Conservation (phyloP, 2,329 filamentous ascomycete genomes). For the Nemania sp. region DNA sequence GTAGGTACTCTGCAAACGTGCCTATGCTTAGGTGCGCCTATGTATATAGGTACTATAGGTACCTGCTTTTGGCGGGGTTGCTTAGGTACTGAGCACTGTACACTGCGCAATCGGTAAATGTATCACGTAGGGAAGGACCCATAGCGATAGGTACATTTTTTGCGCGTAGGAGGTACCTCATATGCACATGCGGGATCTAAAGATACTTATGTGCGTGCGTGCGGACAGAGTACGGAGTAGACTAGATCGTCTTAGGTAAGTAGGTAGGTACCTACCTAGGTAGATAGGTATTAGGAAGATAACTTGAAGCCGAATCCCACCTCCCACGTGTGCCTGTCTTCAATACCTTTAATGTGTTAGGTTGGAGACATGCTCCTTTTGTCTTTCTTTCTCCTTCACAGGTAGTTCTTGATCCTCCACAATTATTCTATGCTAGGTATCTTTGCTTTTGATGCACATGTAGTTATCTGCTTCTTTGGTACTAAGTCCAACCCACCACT, state of each 20-base stretch:
- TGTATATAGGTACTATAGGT: constrained; percentile 8
- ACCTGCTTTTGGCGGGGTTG: constrained; percentile 5
- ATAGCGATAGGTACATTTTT: neutral
- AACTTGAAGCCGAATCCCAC: constrained; percentile 34
- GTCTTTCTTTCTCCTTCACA: constrained; percentile 7
- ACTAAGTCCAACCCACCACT: neutral
- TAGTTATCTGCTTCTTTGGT: constrained; percentile 16
- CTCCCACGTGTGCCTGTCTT: constrained; percentile 27
- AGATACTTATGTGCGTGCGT: constrained; percentile 14
- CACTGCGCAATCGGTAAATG: neutral
- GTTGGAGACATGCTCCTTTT: neutral
- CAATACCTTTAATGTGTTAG: constrained; percentile 14
- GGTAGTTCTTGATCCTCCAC: constrained; percentile 15
- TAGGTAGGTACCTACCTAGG: neutral
- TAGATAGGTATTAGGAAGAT: neutral
- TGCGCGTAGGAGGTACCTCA: neutral
- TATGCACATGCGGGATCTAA: constrained; percentile 33
- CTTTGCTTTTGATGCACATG: constrained; percentile 19
- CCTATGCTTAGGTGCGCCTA: neutral
- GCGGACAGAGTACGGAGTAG: neutral
- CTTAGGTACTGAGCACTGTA: neutral
- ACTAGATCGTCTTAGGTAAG: neutral
- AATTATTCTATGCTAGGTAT: constrained; percentile 1
- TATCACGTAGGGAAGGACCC: too few relatives aligned
- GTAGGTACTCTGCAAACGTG: neutral